phyloP scores from a whole-genome alignment of 306 rosid genomes.

The Citrullus amarus region DNA sequence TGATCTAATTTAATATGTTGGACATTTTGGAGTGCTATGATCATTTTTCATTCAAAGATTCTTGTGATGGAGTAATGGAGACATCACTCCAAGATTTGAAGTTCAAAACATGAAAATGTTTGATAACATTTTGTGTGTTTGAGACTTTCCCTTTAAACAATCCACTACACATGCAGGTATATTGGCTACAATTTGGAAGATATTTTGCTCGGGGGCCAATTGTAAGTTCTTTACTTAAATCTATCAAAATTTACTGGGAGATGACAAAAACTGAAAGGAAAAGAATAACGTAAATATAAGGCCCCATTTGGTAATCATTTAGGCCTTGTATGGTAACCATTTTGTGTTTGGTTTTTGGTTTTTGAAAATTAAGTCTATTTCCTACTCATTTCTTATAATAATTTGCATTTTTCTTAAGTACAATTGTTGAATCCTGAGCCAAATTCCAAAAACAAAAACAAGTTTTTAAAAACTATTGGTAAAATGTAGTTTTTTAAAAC shows the following conservation, averaged over 20 bases:
- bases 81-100: not conserved
- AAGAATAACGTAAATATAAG: not conserved
- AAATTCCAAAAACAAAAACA: too few relatives aligned
- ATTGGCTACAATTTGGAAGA: constrained; percentile 98
- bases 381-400: too few relatives aligned
- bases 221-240: constrained; percentile 36
- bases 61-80: not conserved
- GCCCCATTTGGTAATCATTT: too few relatives aligned
- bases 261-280: not conserved
- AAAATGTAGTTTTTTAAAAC: too few relatives aligned
- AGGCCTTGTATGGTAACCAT: too few relatives aligned
- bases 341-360: too few relatives aligned
- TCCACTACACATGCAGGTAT: constrained; percentile 49
- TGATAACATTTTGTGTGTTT: not conserved
- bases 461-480: too few relatives aligned
- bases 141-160: not conserved
- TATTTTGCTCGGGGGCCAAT: constrained; percentile 95
- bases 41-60: not conserved
- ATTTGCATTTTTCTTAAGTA: too few relatives aligned
- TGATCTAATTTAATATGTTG: not conserved
- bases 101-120: not conserved
- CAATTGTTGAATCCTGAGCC: too few relatives aligned
- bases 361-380: too few relatives aligned
- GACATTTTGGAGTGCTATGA: not conserved
- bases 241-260: not conserved